Evolutionary conservation across 768 basidiomycete genomes (phyloP), one percentile per base, ranked within the genome.

Genomic region (Omphalotus guepiniiformis): DNA sequence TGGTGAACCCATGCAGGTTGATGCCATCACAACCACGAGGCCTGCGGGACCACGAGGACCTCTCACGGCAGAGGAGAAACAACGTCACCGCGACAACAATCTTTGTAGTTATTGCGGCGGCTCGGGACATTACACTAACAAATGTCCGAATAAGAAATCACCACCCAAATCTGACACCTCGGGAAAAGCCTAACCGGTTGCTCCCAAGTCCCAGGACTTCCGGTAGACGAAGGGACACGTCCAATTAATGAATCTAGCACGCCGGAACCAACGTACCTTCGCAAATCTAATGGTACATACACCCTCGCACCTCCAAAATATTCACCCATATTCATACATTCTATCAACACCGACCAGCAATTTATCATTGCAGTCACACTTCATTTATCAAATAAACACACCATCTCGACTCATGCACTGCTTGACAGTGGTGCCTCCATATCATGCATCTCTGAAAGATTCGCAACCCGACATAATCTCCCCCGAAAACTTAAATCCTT

Each of bases 371-470:
- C 49, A 18, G 40, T 61, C 28, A 22, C 28, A 27, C 54, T 61
- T 16, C 43, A 28, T 4, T 55, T 61, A 39, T 58, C 60, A 32
- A 52, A 57, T 39, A 32, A 48, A 47, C 45, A 52, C 40, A 42
- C 58, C 32, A 51, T 60, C 7, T 11, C 12, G 15, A 62, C 55
- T 25, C 55, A 51, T 37, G 54, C 54, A 13, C 55, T 63, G n/a
- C n/a, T n/a, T n/a, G n/a, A n/a, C n/a, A n/a, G n/a, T n/a, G n/a
- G n/a, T n/a, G n/a, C n/a, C n/a, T 53, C 56, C 4, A 39, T 46
- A 6, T 62, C 56, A 4, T 62, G 61, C 30, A 59, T 63, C 18
- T 60, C 56, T 3, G 37, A 48, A 3, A 88, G 85, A 65, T 72
- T 69, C 46, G 58, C 64, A 9, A 43, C 55, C 25, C 48, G 63